Evolutionary conservation across 2,329 filamentous ascomycete genomes (phyloP).

Genomic region (Ophiocordyceps robertsii): DNA sequence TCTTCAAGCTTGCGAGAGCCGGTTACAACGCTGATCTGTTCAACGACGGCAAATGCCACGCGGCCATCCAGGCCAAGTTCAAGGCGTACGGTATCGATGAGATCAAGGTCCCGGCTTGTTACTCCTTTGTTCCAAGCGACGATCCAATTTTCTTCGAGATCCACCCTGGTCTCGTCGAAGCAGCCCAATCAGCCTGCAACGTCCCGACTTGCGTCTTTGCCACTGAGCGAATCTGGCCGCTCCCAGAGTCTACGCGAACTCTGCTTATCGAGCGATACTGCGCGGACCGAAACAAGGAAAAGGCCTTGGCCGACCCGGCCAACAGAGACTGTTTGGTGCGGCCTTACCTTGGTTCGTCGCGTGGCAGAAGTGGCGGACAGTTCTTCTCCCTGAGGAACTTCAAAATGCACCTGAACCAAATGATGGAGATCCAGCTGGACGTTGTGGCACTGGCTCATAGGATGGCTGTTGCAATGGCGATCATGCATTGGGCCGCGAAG

Average conservation of each 20-base stretch:
- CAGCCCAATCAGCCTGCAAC: slow-evolving; percentile 2
- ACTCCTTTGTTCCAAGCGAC: background rate
- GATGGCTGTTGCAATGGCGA: slow-evolving; percentile 14
- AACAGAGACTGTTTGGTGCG: slow-evolving; percentile 11
- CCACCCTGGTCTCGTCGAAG: slow-evolving; percentile 1
- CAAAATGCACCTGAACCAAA: slow-evolving; percentile 16
- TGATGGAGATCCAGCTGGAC: slow-evolving; percentile 11
- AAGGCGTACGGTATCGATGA: background rate
- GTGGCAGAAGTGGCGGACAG: background rate
- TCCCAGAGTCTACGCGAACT: slow-evolving; percentile 8
- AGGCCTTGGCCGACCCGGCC: slow-evolving; percentile 3
- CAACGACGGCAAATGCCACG: slow-evolving; percentile 5
- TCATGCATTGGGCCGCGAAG: slow-evolving; percentile 17
- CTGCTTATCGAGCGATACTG: slow-evolving; percentile 10
- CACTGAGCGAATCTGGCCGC: slow-evolving; percentile 11
- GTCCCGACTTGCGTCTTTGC: slow-evolving; percentile 9
- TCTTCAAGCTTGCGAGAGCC: slow-evolving; percentile 7
- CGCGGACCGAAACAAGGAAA: background rate
- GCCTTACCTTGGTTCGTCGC: slow-evolving; percentile 7
- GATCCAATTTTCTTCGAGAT: slow-evolving; percentile 2
- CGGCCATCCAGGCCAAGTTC: background rate
- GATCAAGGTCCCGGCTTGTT: slow-evolving; percentile 5
- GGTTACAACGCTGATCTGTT: slow-evolving; percentile 1
- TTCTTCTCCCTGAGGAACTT: slow-evolving; percentile 18
- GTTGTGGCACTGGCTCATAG: slow-evolving; percentile 5